A percentile compares a stretch with the other conserved stretches of the same genome.
Conservation (phyloP, 2,329 filamentous ascomycete genomes). For the Plectosphaerella plurivora region DNA sequence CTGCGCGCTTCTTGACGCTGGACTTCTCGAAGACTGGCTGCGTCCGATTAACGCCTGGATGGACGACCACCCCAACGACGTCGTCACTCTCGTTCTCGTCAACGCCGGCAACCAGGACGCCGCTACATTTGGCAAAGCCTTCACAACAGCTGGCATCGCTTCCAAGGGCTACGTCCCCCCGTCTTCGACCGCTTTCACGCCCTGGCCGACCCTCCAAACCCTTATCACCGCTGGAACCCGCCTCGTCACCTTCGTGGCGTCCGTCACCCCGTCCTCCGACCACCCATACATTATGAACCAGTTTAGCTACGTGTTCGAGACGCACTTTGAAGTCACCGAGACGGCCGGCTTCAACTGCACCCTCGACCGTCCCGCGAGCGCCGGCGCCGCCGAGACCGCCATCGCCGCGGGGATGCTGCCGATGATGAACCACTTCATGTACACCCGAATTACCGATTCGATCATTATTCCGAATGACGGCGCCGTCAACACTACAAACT, state of each 20-base stretch:
- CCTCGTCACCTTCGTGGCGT: constrained; percentile 66
- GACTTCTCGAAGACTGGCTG: constrained; percentile 61
- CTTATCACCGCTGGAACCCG: constrained; percentile 62
- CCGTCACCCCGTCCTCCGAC: constrained; percentile 32
- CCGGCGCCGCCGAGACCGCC: constrained; percentile 46
- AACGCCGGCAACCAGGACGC: constrained; percentile 60
- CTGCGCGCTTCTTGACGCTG: constrained; percentile 66
- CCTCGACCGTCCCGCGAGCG: constrained; percentile 57
- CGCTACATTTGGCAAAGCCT: constrained; percentile 49
- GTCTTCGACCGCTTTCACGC: constrained; percentile 29
- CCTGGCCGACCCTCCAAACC: constrained; percentile 67
- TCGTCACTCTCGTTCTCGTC: constrained; percentile 70
- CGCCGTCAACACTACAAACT: constrained; percentile 62
- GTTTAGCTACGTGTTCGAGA: constrained; percentile 69
- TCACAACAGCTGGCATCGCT: constrained; percentile 54
- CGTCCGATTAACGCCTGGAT: constrained; percentile 63
- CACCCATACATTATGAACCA: constrained; percentile 59
- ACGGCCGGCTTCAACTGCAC: constrained; percentile 67
- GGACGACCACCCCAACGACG: constrained; percentile 65
- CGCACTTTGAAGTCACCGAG: constrained; percentile 58
- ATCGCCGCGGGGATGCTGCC: constrained; percentile 58
- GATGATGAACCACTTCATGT: constrained; percentile 77
- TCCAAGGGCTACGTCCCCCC: constrained; percentile 56
- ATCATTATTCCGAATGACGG: constrained; percentile 59
- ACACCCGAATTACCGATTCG: constrained; percentile 47